Evolutionary conservation across 257 asterid genomes (phyloP).

Genomic region (Solanum etuberosum): DNA sequence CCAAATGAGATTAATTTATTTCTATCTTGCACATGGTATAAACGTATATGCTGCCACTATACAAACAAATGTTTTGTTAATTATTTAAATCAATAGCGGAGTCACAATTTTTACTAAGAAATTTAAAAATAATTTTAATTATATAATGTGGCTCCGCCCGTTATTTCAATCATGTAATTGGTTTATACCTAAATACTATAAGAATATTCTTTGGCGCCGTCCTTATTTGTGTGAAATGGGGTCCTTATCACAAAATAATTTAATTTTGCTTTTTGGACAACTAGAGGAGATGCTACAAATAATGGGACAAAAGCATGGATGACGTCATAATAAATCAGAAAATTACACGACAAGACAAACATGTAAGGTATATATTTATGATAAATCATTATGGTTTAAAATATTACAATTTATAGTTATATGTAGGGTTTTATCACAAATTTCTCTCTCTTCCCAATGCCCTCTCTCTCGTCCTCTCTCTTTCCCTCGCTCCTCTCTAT

Average conservation of each 20-base stretch:
- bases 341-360: not conserved
- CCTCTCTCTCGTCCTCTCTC: too few species aligned
- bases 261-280: not conserved
- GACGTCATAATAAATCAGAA: too few species aligned
- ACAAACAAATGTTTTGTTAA: not conserved
- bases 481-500: too few species aligned
- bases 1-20: not conserved
- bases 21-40: not conserved
- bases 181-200: not conserved
- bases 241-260: not conserved
- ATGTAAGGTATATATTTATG: not conserved
- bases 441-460: not conserved
- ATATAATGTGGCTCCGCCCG: not conserved
- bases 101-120: not conserved
- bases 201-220: not conserved
- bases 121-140: not conserved
- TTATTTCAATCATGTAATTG: not conserved
- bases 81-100: not conserved
- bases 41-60: not conserved
- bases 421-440: too few species aligned
- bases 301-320: not conserved
- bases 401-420: too few species aligned
- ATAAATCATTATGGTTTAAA: too few species aligned
- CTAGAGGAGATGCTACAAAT: not conserved
- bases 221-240: not conserved